Conservation (phyloP, 768 basidiomycete genomes). For the Psilocybe subaeruginosa region DNA sequence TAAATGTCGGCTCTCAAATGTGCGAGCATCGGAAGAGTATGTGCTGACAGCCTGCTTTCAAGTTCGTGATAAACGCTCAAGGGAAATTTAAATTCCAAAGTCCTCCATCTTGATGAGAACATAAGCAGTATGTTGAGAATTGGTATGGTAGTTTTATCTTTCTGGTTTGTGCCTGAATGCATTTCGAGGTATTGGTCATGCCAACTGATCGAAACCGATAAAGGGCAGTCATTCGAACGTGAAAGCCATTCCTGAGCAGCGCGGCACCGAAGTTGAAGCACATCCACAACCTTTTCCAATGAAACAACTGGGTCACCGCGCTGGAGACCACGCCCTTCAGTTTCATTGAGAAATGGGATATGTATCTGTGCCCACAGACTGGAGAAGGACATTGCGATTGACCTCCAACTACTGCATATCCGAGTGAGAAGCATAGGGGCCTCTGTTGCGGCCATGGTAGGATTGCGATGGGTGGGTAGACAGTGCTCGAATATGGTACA, state of each 20-base stretch:
- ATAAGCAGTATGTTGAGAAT: background rate
- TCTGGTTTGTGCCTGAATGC: background rate
- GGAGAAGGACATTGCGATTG: background rate
- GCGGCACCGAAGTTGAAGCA: background rate
- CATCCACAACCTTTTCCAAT: background rate
- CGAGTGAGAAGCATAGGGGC: slow-evolving; percentile 5
- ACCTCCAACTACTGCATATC: slow-evolving; percentile 2
- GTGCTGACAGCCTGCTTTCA: background rate
- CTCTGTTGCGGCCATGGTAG: background rate
- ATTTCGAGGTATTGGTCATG: background rate
- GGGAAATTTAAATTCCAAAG: background rate
- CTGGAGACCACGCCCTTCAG: background rate
- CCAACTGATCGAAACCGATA: background rate
- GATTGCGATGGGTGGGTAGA: background rate
- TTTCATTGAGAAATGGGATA: background rate
- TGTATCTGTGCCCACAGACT: slow-evolving; percentile 1
- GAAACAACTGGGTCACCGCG: background rate
- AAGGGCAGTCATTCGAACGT: background rate
- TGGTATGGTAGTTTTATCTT: background rate
- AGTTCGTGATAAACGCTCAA: background rate
- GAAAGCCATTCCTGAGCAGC: slow-evolving; percentile 3
- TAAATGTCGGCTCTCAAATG: background rate
- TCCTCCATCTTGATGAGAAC: background rate
- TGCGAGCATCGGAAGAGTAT: background rate
- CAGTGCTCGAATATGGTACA: slow-evolving; percentile 1